phyloP scores from a whole-genome alignment of 2,329 filamentous ascomycete species.

The Ophiostoma sp. region DNA sequence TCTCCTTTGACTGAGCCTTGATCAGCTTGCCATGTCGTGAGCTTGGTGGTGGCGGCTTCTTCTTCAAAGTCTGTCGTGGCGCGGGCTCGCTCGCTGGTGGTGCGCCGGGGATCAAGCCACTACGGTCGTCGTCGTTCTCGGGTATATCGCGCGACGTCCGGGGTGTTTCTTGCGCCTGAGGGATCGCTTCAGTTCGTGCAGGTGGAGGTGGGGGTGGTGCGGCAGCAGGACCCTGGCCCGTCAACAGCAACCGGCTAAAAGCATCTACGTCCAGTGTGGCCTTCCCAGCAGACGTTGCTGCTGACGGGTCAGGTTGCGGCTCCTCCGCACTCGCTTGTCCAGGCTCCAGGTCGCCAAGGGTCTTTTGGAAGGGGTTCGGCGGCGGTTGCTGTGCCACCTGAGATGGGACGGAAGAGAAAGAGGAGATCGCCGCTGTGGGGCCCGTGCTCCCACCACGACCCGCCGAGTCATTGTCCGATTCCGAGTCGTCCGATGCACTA shows the following conservation, averaged over 20 bases:
- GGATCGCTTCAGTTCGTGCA: constrained; percentile 41
- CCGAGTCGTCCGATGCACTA: constrained; percentile 33
- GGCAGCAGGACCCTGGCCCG: constrained; percentile 57
- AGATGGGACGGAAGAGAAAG: constrained; percentile 29
- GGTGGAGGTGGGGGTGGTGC: constrained; percentile 34
- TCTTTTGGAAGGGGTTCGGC: constrained; percentile 59
- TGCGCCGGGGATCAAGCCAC: constrained; percentile 35
- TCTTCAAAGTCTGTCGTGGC: constrained; percentile 42
- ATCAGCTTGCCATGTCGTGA: constrained; percentile 78
- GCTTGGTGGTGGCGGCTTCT: constrained; percentile 70
- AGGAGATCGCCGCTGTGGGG: not conserved
- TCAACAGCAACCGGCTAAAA: constrained; percentile 74
- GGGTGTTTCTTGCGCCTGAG: constrained; percentile 48
- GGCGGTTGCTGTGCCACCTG: constrained; percentile 33
- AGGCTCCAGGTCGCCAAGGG: constrained; percentile 51
- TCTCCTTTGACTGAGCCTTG: constrained; percentile 46
- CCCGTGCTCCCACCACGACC: constrained; percentile 32
- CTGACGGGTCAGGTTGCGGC: constrained; percentile 29
- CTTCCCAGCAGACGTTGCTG: constrained; percentile 40
- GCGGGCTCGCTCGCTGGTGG: not conserved
- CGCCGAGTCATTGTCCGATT: constrained; percentile 35
- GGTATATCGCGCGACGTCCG: constrained; percentile 61
- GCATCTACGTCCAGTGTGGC: constrained; percentile 71
- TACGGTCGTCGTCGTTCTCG: constrained; percentile 50
- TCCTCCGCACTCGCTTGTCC: constrained; percentile 35